Conservation (phyloP, 306 rosid genomes). For the Pueraria montana region DNA sequence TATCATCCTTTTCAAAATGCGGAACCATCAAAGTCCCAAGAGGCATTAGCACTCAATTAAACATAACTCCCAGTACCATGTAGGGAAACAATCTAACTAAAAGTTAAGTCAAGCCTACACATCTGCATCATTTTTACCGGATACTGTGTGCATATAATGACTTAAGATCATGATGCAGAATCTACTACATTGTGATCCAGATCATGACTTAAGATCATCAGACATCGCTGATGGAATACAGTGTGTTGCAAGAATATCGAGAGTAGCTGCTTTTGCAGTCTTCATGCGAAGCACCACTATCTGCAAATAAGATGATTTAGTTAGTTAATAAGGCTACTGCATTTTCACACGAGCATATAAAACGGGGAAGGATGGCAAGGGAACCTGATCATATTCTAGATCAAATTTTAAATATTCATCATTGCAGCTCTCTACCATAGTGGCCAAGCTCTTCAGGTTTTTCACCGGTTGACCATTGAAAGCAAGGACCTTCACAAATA, state of each 20-base stretch:
- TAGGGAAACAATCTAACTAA: constrained; percentile 45
- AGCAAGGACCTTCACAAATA: constrained; percentile 73
- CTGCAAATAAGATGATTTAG: constrained; percentile 56
- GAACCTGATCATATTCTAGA: constrained; percentile 93
- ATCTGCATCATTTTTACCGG: constrained; percentile 46
- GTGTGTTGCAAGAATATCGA: constrained; percentile 81
- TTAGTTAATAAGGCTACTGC: constrained; percentile 13
- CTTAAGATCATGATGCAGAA: constrained; percentile 36
- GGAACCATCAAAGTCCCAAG: constrained; percentile 28
- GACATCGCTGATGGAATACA: constrained; percentile 94
- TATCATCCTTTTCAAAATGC: constrained; percentile 33
- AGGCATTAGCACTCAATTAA: constrained; percentile 31
- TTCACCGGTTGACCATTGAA: constrained; percentile 90
- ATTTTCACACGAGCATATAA: constrained; percentile 38
- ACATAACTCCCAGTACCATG: constrained; percentile 19
- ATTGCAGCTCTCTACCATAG: constrained; percentile 83
- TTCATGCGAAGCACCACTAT: constrained; percentile 78
- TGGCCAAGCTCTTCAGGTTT: constrained; percentile 88
- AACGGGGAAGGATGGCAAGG: constrained; percentile 27
- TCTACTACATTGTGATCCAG: constrained; percentile 23
- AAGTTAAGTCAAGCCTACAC: constrained; percentile 42
- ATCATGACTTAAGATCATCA: constrained; percentile 83
- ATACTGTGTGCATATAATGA: constrained; percentile 16
- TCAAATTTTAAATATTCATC: constrained; percentile 86
- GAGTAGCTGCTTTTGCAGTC: constrained; percentile 85